Evolutionary conservation across 306 rosid species (phyloP).

Genomic region (Begonia masoniana): DNA sequence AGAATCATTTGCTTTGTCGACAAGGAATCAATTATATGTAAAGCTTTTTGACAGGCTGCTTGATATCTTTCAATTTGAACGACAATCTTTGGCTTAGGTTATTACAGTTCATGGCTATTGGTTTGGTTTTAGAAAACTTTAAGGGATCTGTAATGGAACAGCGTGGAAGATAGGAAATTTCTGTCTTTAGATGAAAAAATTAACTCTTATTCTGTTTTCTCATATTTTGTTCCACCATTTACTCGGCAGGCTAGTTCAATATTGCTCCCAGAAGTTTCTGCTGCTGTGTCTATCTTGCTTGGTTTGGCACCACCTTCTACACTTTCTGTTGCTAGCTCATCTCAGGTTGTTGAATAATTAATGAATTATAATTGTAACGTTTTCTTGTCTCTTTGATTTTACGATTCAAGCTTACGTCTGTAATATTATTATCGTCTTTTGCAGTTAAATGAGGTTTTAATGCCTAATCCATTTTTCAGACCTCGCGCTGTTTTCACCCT

Average conservation of each 20-base stretch:
- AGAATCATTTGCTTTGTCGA: too few relatives aligned
- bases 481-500: conserved; percentile 75
- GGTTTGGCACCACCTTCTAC: conserved; percentile 69
- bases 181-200: too few relatives aligned
- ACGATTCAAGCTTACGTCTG: conserved; percentile 9
- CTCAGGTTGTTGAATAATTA: conserved; percentile 48
- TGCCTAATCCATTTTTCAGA: conserved; percentile 84
- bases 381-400: conserved; percentile 5
- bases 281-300: conserved; percentile 76
- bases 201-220: background rate
- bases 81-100: too few relatives aligned
- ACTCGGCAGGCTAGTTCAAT: conserved; percentile 42
- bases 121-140: background rate
- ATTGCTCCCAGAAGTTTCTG: conserved; percentile 53
- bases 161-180: background rate
- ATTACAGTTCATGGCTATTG: background rate
- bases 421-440: conserved; percentile 12
- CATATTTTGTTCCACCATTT: conserved; percentile 6
- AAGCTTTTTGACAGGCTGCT: too few relatives aligned
- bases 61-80: too few relatives aligned
- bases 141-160: background rate
- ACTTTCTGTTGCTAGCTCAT: conserved; percentile 58
- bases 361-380: conserved; percentile 1
- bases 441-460: conserved; percentile 77
- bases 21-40: too few relatives aligned